phyloP scores from a whole-genome alignment of 2,329 filamentous ascomycete species.

The Botrytis galanthina region DNA sequence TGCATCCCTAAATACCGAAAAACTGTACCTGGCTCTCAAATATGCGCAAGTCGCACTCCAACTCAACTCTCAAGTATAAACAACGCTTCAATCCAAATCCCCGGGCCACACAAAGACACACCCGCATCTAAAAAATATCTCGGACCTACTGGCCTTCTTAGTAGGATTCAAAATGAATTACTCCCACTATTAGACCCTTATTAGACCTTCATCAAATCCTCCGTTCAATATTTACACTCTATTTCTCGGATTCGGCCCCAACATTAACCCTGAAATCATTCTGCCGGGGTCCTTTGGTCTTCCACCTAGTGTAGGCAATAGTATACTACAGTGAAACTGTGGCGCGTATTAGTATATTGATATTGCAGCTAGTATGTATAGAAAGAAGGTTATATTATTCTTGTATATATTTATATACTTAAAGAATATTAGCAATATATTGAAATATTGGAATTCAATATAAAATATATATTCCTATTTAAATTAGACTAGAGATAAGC shows the following conservation, averaged over 20 bases:
- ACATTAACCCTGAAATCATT: neutral
- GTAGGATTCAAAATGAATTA: neutral
- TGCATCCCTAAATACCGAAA: accelerated
- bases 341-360: no score
- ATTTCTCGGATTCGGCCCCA: neutral
- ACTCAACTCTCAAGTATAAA: neutral
- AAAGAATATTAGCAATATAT: no score
- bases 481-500: no score
- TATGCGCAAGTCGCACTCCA: neutral
- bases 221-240: neutral
- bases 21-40: neutral
- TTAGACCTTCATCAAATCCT: neutral
- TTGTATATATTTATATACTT: no score
- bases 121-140: neutral
- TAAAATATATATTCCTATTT: no score
- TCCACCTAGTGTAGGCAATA: no score
- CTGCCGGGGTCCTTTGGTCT: neutral
- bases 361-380: no score
- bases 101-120: neutral
- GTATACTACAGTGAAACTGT: no score
- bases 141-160: neutral
- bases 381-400: no score
- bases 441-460: no score
- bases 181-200: neutral
- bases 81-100: neutral